Evolutionary conservation across 2,329 filamentous ascomycete genomes (phyloP).

Genomic region (Fusarium guadeloupense): DNA sequence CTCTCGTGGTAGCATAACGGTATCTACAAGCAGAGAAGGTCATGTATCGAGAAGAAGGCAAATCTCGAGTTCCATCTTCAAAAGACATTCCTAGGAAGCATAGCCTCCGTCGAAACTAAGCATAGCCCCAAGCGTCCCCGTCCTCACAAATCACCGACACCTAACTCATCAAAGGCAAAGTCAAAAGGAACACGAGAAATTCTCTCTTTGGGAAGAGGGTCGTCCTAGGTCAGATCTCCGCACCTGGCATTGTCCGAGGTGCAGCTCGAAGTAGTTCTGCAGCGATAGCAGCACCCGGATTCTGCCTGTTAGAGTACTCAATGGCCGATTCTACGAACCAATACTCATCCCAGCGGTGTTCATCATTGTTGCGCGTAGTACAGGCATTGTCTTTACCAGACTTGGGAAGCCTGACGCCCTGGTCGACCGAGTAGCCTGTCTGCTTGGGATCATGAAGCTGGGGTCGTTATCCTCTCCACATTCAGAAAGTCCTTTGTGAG

Average conservation of each 20-base stretch:
- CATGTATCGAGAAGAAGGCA: no score
- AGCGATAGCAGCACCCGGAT: constrained; percentile 16
- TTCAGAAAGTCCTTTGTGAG: constrained; percentile 4
- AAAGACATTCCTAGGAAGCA: no score
- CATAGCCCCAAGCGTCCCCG: no score
- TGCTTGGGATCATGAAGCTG: constrained; percentile 20
- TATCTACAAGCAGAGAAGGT: no score
- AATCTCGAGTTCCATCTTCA: no score
- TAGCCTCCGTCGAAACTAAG: no score
- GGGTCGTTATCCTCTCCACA: constrained; percentile 1
- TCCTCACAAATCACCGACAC: neutral
- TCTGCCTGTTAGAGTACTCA: constrained; percentile 13
- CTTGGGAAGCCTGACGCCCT: constrained; percentile 19
- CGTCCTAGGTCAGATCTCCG: constrained; percentile 3
- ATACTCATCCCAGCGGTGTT: constrained; percentile 23
- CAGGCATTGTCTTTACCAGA: constrained; percentile 11
- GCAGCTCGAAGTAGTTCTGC: constrained; percentile 2
- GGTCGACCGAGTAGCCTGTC: constrained; percentile 9
- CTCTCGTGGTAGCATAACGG: no score
- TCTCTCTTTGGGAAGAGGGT: constrained; percentile 9
- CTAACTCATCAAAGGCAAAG: neutral
- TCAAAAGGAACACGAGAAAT: constrained; percentile 3
- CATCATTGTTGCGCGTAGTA: constrained; percentile 2
- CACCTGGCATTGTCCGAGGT: constrained; percentile 7
- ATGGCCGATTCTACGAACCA: constrained; percentile 15